A percentile compares a stretch with the other conserved stretches of the same genome.
These are phyloP conservation scores for Effrenium voratum DNA, from an alignment of 73 alveolate species.

Conservation along the genomic window DNA sequence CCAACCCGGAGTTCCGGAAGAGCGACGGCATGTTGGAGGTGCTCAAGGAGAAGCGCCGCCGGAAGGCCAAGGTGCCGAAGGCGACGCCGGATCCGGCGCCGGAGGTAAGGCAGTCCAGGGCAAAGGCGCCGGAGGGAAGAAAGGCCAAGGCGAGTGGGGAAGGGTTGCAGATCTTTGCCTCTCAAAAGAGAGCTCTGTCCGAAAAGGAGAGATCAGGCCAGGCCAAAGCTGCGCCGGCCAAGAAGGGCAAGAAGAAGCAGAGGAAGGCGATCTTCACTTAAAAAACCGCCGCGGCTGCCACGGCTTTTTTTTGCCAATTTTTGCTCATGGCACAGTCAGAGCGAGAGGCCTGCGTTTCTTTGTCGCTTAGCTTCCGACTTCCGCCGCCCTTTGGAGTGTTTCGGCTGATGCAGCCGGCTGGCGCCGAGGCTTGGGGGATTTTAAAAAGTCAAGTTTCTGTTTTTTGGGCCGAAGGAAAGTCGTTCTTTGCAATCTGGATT, in stretches of 20 bases:
- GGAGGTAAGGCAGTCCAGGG: not conserved
- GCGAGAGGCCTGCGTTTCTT: too few relatives aligned
- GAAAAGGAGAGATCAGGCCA: not conserved
- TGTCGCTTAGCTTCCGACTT: too few relatives aligned
- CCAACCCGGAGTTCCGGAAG: slow-evolving; percentile 80
- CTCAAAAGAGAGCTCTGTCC: slow-evolving; percentile 43
- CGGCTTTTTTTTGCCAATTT: too few relatives aligned
- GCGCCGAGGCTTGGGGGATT: too few relatives aligned
- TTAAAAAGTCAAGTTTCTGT: too few relatives aligned
- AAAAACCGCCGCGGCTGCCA: too few relatives aligned
- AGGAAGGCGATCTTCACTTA: too few relatives aligned
- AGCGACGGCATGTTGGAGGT: slow-evolving; percentile 64
- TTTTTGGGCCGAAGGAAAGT: too few relatives aligned
- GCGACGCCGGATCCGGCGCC: not conserved
- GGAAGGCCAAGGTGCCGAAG: not conserved
- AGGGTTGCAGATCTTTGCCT: slow-evolving; percentile 78
- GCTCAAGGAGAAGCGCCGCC: slow-evolving; percentile 76
- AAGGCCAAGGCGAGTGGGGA: not conserved
- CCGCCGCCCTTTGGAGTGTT: too few relatives aligned
- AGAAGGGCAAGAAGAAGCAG: slow-evolving; percentile 42
- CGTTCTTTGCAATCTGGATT: too few relatives aligned
- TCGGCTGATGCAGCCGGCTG: too few relatives aligned
- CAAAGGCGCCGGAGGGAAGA: not conserved
- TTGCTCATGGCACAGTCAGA: too few relatives aligned
- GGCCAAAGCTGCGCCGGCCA: not conserved